Percentiles rank a stretch among this genome's conserved stretches.
Conservation (phyloP, 345 rosid species). For the Syzygium oleosum region DNA sequence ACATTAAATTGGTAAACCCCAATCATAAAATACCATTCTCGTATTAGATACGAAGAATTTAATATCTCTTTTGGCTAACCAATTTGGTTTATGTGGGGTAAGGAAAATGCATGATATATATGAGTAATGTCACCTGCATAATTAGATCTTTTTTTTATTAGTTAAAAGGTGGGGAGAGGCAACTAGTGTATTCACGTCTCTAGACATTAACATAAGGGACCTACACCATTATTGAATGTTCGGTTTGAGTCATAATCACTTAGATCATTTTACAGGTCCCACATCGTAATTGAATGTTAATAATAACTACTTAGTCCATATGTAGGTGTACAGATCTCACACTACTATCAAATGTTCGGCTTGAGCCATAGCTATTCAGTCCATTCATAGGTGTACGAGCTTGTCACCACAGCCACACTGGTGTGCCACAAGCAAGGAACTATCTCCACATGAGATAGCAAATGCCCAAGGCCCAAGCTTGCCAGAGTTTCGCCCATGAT, state of each 20-base stretch:
- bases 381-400: neutral
- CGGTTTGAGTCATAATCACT: neutral
- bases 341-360: too few relatives aligned
- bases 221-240: neutral
- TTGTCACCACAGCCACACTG: neutral
- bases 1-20: neutral
- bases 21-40: neutral
- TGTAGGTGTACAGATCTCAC: too few relatives aligned
- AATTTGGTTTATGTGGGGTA: neutral
- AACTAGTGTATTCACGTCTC: neutral
- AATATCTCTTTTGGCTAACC: neutral
- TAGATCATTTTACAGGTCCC: rapidly evolving
- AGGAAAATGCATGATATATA: neutral
- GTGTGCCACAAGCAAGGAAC: neutral
- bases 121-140: neutral
- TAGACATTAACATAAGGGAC: neutral
- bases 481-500: neutral
- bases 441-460: neutral
- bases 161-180: neutral
- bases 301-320: too few relatives aligned
- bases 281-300: neutral
- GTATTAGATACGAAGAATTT: neutral
- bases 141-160: neutral
- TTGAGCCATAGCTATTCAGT: neutral
- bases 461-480: neutral